phyloP scores from a whole-genome alignment of 202 grass and related monocot species.

The Cymbopogon flexuosus region DNA sequence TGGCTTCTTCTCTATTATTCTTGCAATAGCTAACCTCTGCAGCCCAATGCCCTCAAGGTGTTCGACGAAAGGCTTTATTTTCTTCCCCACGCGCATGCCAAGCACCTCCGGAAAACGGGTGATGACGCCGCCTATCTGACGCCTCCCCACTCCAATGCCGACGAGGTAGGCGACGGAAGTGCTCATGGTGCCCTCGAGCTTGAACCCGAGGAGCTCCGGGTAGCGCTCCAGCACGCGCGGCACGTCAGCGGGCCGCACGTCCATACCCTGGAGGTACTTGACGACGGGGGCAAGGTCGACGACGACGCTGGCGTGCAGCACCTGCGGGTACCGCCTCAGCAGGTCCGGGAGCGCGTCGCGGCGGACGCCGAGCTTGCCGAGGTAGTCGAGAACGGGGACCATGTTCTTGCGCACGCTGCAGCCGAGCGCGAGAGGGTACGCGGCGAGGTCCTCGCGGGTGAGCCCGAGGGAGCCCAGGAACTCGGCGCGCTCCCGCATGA shows the following conservation, averaged over 20 bases:
- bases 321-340: slow-evolving; percentile 85
- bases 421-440: slow-evolving; percentile 81
- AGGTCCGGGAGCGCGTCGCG: slow-evolving; percentile 64
- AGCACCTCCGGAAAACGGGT: slow-evolving; percentile 73
- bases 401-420: slow-evolving; percentile 98
- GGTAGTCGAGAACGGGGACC: slow-evolving; percentile 91
- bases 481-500: slow-evolving; percentile 87
- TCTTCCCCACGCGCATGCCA: slow-evolving; percentile 81
- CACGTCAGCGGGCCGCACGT: slow-evolving; percentile 57
- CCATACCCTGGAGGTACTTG: slow-evolving; percentile 85
- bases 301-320: slow-evolving; percentile 89
- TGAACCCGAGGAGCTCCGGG: slow-evolving; percentile 89
- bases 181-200: slow-evolving; percentile 97
- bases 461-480: slow-evolving; percentile 80
- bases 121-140: slow-evolving; percentile 56
- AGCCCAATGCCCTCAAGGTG: slow-evolving; percentile 64
- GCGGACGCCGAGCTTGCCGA: slow-evolving; percentile 86
- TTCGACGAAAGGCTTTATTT: slow-evolving; percentile 90
- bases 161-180: slow-evolving; percentile 87
- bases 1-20: slow-evolving; percentile 67
- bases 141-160: slow-evolving; percentile 61
- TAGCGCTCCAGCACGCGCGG: slow-evolving; percentile 79
- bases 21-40: slow-evolving; percentile 57
- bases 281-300: slow-evolving; percentile 86
- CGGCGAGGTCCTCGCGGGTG: slow-evolving; percentile 57